Conservation (phyloP, 108 stramenopile species). For the Cylindrotheca closterium region DNA sequence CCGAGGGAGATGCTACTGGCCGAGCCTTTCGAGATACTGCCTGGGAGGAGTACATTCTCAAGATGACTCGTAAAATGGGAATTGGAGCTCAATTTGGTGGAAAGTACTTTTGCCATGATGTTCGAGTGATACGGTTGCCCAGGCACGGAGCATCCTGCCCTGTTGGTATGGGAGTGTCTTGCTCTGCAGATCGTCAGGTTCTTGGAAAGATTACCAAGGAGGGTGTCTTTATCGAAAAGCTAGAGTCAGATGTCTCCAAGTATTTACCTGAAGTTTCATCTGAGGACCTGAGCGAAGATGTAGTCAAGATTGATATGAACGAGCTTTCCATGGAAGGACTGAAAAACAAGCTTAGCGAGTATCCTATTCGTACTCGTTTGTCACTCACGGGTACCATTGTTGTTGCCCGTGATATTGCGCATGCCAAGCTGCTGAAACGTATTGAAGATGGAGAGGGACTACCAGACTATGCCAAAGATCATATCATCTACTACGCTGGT, state of each 20-base stretch:
- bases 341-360: slow-evolving; percentile 72
- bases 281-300: slow-evolving; percentile 45
- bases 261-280: slow-evolving; percentile 92
- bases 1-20: slow-evolving; percentile 83
- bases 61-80: slow-evolving; percentile 89
- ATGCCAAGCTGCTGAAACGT: slow-evolving; percentile 92
- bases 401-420: slow-evolving; percentile 96
- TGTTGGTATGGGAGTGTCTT: slow-evolving; percentile 95
- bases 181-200: slow-evolving; percentile 95
- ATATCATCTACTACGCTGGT: slow-evolving; percentile 97
- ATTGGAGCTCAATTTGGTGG: slow-evolving; percentile 97
- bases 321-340: slow-evolving; percentile 83
- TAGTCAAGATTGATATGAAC: slow-evolving; percentile 89
- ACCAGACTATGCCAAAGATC: slow-evolving; percentile 93
- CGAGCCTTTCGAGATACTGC: slow-evolving; percentile 91
- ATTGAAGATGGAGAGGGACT: slow-evolving; percentile 91
- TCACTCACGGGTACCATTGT: slow-evolving; percentile 90
- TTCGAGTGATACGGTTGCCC: slow-evolving; percentile 91
- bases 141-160: slow-evolving; percentile 97
- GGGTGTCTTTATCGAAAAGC: slow-evolving; percentile 92
- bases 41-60: slow-evolving; percentile 88
- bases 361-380: slow-evolving; percentile 87
- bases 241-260: slow-evolving; percentile 90
- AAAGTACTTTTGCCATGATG: slow-evolving; percentile 98
- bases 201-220: slow-evolving; percentile 93